Evolutionary conservation across 441 rosid genomes (phyloP), one percentile per base, ranked within the genome.

Genomic region (Erodium trifolium): DNA sequence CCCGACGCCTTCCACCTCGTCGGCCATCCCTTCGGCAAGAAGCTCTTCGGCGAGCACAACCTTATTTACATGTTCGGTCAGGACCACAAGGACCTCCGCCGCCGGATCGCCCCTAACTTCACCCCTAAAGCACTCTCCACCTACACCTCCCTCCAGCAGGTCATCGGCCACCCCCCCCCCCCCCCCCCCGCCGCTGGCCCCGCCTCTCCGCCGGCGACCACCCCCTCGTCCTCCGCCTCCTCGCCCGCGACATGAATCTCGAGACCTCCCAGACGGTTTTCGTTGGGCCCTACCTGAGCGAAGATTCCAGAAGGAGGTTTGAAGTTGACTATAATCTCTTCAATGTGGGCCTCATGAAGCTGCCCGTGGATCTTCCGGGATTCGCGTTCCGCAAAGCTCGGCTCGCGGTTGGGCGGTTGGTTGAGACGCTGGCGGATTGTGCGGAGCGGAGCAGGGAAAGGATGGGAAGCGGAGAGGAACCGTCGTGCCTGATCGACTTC

Each of bases 251-350:
- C 5, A 79, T 92, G 77, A 90, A 92, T 71, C 87, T 92, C 0
- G 95, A 92, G 60, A 92, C 95, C n/a, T 92, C 98, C 3, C 95
- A 92, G 78, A 86, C 93, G 0, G 98, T 86, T 13, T 83, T 92
- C 66, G 93, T 82, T 1, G 98, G 98, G 8, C 86, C 85, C 0
- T 92, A 92, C 68, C 74, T 92, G 18, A 69, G 65, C 43, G 34
- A 17, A 0, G 79, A 82, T 47, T 86, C 81, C 0, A 73, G 86
- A 5, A 66, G 67, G 4, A 71, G 68, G 66, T 92, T 90, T 70
- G 77, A 80, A 4, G 66, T 13, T 45, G 98, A 92, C 49, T 92
- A 90, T 76, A 85, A 85, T 67, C 65, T 84, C 9, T 92, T 92
- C 80, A 92, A 89, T 70, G 71, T 81, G 5, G 98, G 98, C 5